Evolutionary conservation across 805 yeast species (phyloP), one percentile per base, ranked within the genome.

Genomic region (Candida jianshihensis): DNA sequence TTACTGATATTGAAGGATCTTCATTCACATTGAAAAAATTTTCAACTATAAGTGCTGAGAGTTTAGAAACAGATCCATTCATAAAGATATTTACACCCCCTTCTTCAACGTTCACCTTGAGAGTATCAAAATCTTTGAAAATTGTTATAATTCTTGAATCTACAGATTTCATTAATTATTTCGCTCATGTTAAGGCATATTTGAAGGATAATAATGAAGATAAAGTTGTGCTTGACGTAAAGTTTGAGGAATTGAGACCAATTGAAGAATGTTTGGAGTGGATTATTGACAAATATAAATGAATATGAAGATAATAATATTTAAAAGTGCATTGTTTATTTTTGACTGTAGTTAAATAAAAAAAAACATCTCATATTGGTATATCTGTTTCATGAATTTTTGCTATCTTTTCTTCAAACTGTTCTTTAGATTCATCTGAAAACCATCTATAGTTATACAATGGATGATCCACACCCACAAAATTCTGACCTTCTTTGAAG

Each of bases 251-350:
- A 36, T 56, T 71, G 26, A 53, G 63, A 30, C 81, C 73, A 29
- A 57, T 75, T 5, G 73, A 70, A 34, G 78, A 75, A 46, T 74
- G 81, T 46, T 49, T 77, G 30, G 66, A 64, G 31, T 77, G 82
- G 82, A 58, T 75, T 1, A 53, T 75, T 3, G 47, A 56, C 18
- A 34, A 39, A 15, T 31, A 42, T 9, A 34, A 27, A 17, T 11
- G 12, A 16, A 27, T 14, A 14, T 5, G 12, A 13, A 4, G 8
- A 14, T 6, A 26, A 6, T 14, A 15, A 14, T 15, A 14, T 11
- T 28, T 26, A 10, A 26, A 14, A 14, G 6, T 6, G 18, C 15
- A 10, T 14, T 26, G 6, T 15, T 15, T 14, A 14, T 26, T 25
- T 9, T 25, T 11, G 11, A 10, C 8, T 25, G 13, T 25, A n/a